Percentiles rank a stretch among this genome's conserved stretches.
These are phyloP conservation scores for Alternaria ventricosa DNA, from an alignment of 2,329 filamentous ascomycete genomes.

Conservation along the genomic window DNA sequence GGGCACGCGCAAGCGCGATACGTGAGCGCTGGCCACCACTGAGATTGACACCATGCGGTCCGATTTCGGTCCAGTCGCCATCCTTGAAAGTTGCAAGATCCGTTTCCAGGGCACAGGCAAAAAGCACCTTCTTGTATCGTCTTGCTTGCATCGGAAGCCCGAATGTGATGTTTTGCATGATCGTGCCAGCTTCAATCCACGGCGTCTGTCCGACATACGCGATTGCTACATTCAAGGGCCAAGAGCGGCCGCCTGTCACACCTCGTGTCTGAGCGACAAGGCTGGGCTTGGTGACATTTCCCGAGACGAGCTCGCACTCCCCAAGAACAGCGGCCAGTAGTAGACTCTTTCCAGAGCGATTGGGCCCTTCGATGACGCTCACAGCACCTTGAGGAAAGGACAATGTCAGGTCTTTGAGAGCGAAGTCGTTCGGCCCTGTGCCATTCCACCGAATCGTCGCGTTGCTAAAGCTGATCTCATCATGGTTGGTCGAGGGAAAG, in stretches of 20 bases:
- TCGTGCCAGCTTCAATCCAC: background rate
- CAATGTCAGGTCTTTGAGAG: background rate
- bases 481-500: background rate
- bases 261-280: background rate
- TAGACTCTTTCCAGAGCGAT: background rate
- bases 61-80: background rate
- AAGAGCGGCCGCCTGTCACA: background rate
- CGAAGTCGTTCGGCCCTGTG: background rate
- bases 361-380: background rate
- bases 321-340: background rate
- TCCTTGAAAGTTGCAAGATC: background rate
- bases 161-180: background rate
- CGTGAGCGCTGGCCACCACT: background rate
- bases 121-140: background rate
- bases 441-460: background rate
- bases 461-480: background rate
- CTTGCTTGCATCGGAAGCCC: background rate
- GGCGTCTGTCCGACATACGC: background rate
- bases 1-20: background rate
- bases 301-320: background rate
- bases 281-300: background rate
- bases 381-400: background rate
- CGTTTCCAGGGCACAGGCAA: background rate
- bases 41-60: background rate
- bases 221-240: background rate